Evolutionary conservation across 1,284 basidiomycete genomes (phyloP).

Genomic region (Pyrrhoderma noxium): DNA sequence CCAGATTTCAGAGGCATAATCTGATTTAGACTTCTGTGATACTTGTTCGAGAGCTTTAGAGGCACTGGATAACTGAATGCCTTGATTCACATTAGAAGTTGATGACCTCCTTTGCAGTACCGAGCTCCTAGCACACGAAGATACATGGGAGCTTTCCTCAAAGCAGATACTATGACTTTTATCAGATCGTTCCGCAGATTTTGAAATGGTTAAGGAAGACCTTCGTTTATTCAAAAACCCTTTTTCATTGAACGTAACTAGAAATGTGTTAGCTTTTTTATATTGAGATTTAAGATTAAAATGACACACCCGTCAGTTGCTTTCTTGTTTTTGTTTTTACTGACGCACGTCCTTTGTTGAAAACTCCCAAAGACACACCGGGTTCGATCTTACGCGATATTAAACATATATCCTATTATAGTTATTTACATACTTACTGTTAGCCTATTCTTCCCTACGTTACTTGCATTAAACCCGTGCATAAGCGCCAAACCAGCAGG

Average conservation of each 20-base stretch:
- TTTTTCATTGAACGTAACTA: slow-evolving; percentile 41
- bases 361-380: slow-evolving; percentile 47
- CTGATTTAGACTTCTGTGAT: slow-evolving; percentile 1
- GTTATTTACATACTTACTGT: slow-evolving; percentile 40
- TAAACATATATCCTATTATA: not conserved
- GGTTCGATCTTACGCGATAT: slow-evolving; percentile 28
- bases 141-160: too few relatives aligned
- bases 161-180: not conserved
- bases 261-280: slow-evolving; percentile 9
- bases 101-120: too few relatives aligned
- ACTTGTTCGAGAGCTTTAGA: too few relatives aligned
- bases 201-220: not conserved
- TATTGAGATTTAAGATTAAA: too few relatives aligned
- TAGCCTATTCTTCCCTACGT: slow-evolving; percentile 60
- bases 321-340: slow-evolving; percentile 20
- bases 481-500: slow-evolving; percentile 57
- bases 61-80: too few relatives aligned
- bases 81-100: too few relatives aligned
- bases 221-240: slow-evolving; percentile 37
- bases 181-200: not conserved
- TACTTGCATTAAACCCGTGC: slow-evolving; percentile 66
- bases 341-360: slow-evolving; percentile 66
- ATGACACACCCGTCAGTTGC: too few relatives aligned
- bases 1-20: slow-evolving; percentile 50
- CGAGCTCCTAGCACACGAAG: too few relatives aligned